Percentiles rank a stretch among this genome's conserved stretches.
Evolutionary conservation across 2,329 filamentous ascomycete genomes (phyloP).

Genomic region (Uncinocarpus reesii): DNA sequence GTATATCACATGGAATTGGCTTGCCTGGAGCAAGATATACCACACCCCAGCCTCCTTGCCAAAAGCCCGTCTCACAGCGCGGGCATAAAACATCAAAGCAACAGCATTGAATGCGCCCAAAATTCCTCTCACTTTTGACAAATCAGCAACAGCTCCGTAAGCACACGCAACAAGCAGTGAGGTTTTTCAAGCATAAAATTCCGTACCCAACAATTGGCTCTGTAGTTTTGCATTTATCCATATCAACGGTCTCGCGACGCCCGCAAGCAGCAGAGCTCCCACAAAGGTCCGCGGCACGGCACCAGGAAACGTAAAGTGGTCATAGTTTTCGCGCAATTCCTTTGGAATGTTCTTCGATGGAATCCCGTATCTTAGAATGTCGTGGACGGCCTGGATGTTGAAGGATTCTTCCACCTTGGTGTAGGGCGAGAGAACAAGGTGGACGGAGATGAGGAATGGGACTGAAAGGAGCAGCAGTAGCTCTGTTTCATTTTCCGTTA

Average conservation of each 20-base stretch:
- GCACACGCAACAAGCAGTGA: not conserved
- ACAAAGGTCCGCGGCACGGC: slow-evolving; percentile 86
- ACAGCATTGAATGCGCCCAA: slow-evolving; percentile 66
- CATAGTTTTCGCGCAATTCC: slow-evolving; percentile 57
- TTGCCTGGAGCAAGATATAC: slow-evolving; percentile 67
- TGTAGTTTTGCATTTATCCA: slow-evolving; percentile 49
- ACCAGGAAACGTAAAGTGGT: slow-evolving; percentile 83
- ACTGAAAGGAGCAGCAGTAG: slow-evolving; percentile 42
- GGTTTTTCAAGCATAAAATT: no score
- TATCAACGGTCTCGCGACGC: slow-evolving; percentile 57
- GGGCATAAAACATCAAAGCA: slow-evolving; percentile 56
- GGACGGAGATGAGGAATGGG: slow-evolving; percentile 53
- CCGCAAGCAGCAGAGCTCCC: slow-evolving; percentile 66
- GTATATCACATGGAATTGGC: slow-evolving; percentile 86
- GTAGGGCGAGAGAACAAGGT: slow-evolving; percentile 68
- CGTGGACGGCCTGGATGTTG: slow-evolving; percentile 88
- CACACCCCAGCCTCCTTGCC: slow-evolving; percentile 61
- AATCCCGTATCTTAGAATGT: slow-evolving; percentile 72
- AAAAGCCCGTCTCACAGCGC: slow-evolving; percentile 54
- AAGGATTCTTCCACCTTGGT: slow-evolving; percentile 99
- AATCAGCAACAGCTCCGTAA: not conserved
- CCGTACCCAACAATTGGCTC: slow-evolving; percentile 46
- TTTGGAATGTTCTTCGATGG: slow-evolving; percentile 47
- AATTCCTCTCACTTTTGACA: slow-evolving; percentile 53
- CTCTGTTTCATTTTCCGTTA: slow-evolving; percentile 7